phyloP scores from a whole-genome alignment of 1,284 basidiomycete species.

The Cystobasidiaceae sp. region DNA sequence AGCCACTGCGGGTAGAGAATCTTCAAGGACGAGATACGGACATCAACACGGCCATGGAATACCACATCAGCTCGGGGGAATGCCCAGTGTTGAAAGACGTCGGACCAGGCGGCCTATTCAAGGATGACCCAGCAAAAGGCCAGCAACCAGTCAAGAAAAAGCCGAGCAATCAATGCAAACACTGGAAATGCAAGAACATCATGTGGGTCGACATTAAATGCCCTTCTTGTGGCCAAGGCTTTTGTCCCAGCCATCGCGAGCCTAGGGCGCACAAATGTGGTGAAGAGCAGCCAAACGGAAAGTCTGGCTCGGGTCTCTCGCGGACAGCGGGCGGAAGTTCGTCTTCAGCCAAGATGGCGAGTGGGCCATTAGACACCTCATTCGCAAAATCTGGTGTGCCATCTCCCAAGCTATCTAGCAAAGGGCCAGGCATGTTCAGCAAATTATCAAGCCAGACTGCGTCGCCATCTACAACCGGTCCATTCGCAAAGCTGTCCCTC shows the following conservation, averaged over 20 bases:
- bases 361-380: neutral
- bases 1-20: neutral
- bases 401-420: neutral
- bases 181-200: conserved; percentile 32
- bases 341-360: neutral
- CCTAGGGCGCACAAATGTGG: conserved; percentile 34
- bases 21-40: conserved; percentile 18
- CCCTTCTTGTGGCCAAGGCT: conserved; percentile 25
- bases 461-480: too few relatives aligned
- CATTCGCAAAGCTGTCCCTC: too few relatives aligned
- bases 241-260: conserved; percentile 36
- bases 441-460: neutral
- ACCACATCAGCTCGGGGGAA: neutral
- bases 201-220: conserved; percentile 38
- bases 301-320: neutral
- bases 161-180: conserved; percentile 1
- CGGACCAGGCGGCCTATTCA: conserved; percentile 2
- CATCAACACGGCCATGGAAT: conserved; percentile 19
- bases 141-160: neutral
- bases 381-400: neutral
- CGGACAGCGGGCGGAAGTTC: neutral
- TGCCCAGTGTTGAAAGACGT: conserved; percentile 7
- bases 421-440: neutral
- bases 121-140: conserved; percentile 32
- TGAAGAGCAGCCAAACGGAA: neutral